Percentiles rank a stretch among this genome's conserved stretches.
These are phyloP conservation scores for Dendrothele bispora DNA, from an alignment of 768 basidiomycete genomes.

Conservation along the genomic window DNA sequence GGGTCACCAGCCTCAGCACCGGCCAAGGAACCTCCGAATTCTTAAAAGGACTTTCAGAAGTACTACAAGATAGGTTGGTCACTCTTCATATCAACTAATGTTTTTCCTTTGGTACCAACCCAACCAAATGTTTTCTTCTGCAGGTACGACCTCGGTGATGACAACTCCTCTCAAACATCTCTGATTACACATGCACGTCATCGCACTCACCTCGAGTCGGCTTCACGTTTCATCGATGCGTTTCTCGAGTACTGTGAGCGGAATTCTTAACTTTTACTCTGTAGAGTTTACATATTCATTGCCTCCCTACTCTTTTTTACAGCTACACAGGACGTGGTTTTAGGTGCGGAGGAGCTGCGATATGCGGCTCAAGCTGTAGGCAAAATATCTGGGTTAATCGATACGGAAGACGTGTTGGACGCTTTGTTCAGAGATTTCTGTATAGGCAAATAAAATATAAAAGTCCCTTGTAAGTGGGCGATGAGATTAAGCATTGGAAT, in stretches of 20 bases:
- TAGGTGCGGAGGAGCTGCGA: conserved; percentile 85
- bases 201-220: conserved; percentile 70
- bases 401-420: conserved; percentile 82
- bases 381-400: conserved; percentile 77
- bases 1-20: conserved; percentile 64
- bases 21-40: conserved; percentile 60
- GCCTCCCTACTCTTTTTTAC: conserved; percentile 5
- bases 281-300: background rate
- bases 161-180: conserved; percentile 41
- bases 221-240: conserved; percentile 58
- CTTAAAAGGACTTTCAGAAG: conserved; percentile 52
- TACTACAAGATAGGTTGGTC: conserved; percentile 50
- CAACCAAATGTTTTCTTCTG: background rate
- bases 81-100: background rate
- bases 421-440: conserved; percentile 86
- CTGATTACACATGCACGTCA: conserved; percentile 82
- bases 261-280: conserved; percentile 2
- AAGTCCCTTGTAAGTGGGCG: no score
- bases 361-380: conserved; percentile 86
- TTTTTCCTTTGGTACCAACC: background rate
- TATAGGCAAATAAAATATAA: conserved; percentile 76
- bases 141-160: conserved; percentile 28
- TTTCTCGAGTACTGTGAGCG: conserved; percentile 50
- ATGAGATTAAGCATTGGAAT: no score
- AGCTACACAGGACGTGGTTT: conserved; percentile 72